Percentiles rank a stretch among this genome's conserved stretches.
Conservation (phyloP, 1,284 basidiomycete genomes). For the Singerocomus inundabilis region DNA sequence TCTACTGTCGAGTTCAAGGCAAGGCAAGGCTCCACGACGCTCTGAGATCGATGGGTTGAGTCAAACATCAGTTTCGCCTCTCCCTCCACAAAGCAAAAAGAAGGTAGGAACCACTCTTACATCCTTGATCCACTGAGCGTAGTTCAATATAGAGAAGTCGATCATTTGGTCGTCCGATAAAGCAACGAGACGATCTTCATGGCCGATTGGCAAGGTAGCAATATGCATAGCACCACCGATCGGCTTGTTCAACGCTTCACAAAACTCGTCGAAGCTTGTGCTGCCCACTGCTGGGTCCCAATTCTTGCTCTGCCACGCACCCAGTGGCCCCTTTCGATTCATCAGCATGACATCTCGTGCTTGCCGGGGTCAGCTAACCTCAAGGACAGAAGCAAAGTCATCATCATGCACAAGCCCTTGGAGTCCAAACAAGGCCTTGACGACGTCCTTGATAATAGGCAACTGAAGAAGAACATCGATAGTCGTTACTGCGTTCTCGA, state of each 20-base stretch:
- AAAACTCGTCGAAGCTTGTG: slow-evolving; percentile 70
- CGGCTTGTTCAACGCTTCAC: slow-evolving; percentile 55
- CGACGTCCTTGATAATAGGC: slow-evolving; percentile 40
- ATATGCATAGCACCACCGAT: slow-evolving; percentile 33
- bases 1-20: slow-evolving; percentile 48
- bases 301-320: slow-evolving; percentile 60
- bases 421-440: slow-evolving; percentile 78
- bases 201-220: slow-evolving; percentile 40
- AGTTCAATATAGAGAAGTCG: slow-evolving; percentile 67
- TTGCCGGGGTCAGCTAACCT: slow-evolving; percentile 38
- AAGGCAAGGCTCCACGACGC: slow-evolving; percentile 61
- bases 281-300: slow-evolving; percentile 77
- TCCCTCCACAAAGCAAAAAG: neutral
- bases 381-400: slow-evolving; percentile 74
- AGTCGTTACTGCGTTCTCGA: slow-evolving; percentile 62
- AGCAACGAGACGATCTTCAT: slow-evolving; percentile 43
- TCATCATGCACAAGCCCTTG: slow-evolving; percentile 64
- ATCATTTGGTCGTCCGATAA: slow-evolving; percentile 45
- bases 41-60: slow-evolving; percentile 36
- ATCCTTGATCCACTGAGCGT: slow-evolving; percentile 73
- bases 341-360: slow-evolving; percentile 1
- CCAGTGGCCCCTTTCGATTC: slow-evolving; percentile 40
- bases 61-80: neutral
- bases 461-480: slow-evolving; percentile 63
- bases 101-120: slow-evolving; percentile 36